Evolutionary conservation across 108 stramenopile species (phyloP), one percentile per base, ranked within the genome.

Genomic region (Cyclotella cryptica): DNA sequence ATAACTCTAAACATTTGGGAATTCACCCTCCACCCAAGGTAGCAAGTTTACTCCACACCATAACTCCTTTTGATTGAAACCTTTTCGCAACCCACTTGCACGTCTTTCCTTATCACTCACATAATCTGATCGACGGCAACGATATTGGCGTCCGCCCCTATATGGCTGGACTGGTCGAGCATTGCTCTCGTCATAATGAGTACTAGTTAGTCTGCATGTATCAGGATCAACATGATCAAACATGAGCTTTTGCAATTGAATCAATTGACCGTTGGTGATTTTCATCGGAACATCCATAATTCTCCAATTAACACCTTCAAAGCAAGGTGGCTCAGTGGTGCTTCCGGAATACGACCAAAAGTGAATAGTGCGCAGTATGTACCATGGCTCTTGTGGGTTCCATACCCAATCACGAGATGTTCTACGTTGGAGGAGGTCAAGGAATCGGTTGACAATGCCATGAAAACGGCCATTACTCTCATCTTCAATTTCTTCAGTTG

Each of bases 321-420:
- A 78, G 66, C 95, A 96, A 0, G 95, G 95, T 8, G 95, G 95
- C 30, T 93, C 91, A 14, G 95, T 96, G 35, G 88, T 75, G 19
- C 88, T 89, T n/a, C 95, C 95, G 18, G 82, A 79, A 73, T 96
- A 96, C 1, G 87, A 81, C 75, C 87, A 93, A 57, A 92, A 96
- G 60, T 89, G 89, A 21, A 76, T 54, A 0, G 75, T 45, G 13
- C 26, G 63, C 40, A 52, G 75, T 10, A 68, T 66, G 22, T 71
- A 68, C 49, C 64, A 55, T 13, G 70, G 70, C 28, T 76, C 52
- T 4, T 63, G 51, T 18, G 75, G 75, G 40, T 83, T 30, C 69
- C 75, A 76, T 3, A 30, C 19, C 21, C 27, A 58, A 2, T 21
- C 18, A 10, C 27, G 49, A 7, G 3, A 29, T 1, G 59, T 39